Evolutionary conservation across 345 rosid genomes (phyloP).

Genomic region (Cochlearia excelsa): DNA sequence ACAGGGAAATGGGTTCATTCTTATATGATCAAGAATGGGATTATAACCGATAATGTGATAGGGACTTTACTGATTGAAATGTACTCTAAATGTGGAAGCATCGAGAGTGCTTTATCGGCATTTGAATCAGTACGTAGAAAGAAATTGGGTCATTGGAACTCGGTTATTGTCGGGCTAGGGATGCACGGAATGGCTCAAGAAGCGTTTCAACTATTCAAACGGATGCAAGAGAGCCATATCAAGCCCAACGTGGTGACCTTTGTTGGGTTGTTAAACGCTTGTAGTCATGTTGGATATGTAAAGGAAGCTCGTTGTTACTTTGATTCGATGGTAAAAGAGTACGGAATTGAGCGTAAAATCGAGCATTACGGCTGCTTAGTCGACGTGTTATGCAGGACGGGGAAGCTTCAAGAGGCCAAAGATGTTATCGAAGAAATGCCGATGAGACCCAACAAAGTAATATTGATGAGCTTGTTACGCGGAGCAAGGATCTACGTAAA

Average conservation of each 20-base stretch:
- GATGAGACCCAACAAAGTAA: constrained; percentile 50
- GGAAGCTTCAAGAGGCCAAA: constrained; percentile 59
- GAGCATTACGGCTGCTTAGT: constrained; percentile 73
- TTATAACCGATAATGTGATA: constrained; percentile 43
- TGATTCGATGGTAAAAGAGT: constrained; percentile 48
- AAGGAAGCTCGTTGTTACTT: constrained; percentile 53
- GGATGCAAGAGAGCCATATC: constrained; percentile 43
- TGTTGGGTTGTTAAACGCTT: constrained; percentile 68
- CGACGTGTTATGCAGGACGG: constrained; percentile 55
- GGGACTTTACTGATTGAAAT: constrained; percentile 60
- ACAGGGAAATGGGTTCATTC: constrained; percentile 62
- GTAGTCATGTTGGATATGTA: constrained; percentile 67
- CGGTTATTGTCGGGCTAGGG: constrained; percentile 64
- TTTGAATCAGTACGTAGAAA: constrained; percentile 41
- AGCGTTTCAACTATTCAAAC: constrained; percentile 45
- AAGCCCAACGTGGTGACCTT: constrained; percentile 58
- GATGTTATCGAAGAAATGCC: constrained; percentile 49
- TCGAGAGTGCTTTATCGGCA: constrained; percentile 43
- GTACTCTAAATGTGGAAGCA: constrained; percentile 70
- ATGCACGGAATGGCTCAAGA: constrained; percentile 55
- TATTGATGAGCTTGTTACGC: constrained; percentile 61
- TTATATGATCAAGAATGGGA: constrained; percentile 44
- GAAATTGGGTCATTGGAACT: constrained; percentile 70
- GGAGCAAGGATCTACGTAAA: constrained; percentile 53
- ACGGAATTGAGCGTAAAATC: constrained; percentile 45